A percentile compares a stretch with the other conserved stretches of the same genome.
Evolutionary conservation across 2,329 filamentous ascomycete genomes (phyloP).

Genomic region (Xylariaceae sp.): DNA sequence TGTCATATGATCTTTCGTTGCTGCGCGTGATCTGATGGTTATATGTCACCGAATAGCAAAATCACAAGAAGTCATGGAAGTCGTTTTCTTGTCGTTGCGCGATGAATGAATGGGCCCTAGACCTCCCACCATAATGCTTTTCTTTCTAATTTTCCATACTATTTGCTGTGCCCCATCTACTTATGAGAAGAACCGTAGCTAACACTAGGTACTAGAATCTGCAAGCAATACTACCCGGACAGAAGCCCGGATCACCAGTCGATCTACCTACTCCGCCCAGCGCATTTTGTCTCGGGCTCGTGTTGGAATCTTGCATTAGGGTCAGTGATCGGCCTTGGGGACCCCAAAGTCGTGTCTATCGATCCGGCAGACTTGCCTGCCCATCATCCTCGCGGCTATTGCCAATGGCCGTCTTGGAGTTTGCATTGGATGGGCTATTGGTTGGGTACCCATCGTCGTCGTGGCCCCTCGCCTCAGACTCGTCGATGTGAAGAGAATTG

Average conservation of each 20-base stretch:
- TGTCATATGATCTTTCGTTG: no score
- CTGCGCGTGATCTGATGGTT: no score
- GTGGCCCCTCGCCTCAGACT: background rate
- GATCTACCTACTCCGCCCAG: background rate
- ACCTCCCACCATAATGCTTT: no score
- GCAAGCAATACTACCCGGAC: background rate
- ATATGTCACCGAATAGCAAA: no score
- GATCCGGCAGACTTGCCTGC: background rate
- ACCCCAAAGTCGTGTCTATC: no score
- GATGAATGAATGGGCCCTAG: no score
- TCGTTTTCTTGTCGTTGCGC: no score
- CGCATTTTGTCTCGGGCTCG: background rate
- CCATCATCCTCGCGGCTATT: background rate
- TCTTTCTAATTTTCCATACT: no score
- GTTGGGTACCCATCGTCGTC: constrained; percentile 8
- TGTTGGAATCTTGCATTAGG: background rate
- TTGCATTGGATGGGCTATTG: background rate
- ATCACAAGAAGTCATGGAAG: no score
- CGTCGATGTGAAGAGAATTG: no score
- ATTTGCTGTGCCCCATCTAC: no score
- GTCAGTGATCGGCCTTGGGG: background rate
- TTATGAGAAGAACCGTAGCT: no score
- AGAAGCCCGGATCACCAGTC: background rate
- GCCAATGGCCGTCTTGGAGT: background rate
- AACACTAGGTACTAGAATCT: background rate